These are phyloP conservation scores for Fusarium floridanum DNA, from an alignment of 2,329 filamentous ascomycete species.

Conservation along the genomic window DNA sequence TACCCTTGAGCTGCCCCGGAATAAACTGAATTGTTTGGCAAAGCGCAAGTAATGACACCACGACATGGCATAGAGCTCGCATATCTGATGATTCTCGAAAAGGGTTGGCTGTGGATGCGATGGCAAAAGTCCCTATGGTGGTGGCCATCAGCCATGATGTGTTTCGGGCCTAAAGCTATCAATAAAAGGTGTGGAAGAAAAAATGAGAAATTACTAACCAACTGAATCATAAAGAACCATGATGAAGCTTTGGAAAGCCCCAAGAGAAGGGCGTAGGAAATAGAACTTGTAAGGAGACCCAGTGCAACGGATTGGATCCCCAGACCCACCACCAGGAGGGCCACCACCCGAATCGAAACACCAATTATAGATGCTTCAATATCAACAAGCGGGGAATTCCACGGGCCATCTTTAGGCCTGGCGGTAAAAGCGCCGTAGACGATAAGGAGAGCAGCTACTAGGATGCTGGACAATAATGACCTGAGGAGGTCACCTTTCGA, in stretches of 20 bases:
- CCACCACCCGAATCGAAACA: conserved; percentile 41
- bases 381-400: conserved; percentile 24
- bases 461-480: conserved; percentile 43
- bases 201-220: conserved; percentile 40
- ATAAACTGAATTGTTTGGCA: conserved; percentile 49
- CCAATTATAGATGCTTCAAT: conserved; percentile 42
- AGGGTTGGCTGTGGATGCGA: conserved; percentile 48
- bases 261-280: conserved; percentile 34
- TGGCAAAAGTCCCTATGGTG: conserved; percentile 49
- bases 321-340: conserved; percentile 34
- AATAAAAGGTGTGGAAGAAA: rapidly evolving
- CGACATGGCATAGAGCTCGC: conserved; percentile 44
- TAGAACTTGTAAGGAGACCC: conserved; percentile 38
- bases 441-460: conserved; percentile 46
- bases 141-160: conserved; percentile 51
- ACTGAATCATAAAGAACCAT: conserved; percentile 53
- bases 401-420: not conserved
- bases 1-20: conserved; percentile 48
- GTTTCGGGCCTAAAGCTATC: conserved; percentile 43
- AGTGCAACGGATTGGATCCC: conserved; percentile 36
- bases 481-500: conserved; percentile 45
- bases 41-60: conserved; percentile 49
- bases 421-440: conserved; percentile 46
- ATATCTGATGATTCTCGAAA: conserved; percentile 45
- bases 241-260: conserved; percentile 49